Evolutionary conservation across 768 basidiomycete genomes (phyloP).

Genomic region (Cantharellus cinnabarinus): DNA sequence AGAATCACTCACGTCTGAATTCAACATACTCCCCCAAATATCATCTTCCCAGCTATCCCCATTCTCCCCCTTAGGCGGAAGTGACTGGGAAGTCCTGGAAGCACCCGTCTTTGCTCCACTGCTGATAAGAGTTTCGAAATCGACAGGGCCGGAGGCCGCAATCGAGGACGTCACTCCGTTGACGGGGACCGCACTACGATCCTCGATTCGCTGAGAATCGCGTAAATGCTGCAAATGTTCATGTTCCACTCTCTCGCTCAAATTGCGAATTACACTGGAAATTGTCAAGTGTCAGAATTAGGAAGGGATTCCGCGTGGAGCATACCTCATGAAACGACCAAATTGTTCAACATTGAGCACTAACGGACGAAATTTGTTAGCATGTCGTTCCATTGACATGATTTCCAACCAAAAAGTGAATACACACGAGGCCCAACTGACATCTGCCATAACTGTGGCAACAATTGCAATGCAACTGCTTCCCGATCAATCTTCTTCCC

Average conservation of each 20-base stretch:
- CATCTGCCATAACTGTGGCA: slow-evolving; percentile 93
- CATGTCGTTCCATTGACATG: neutral
- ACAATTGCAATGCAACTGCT: slow-evolving; percentile 70
- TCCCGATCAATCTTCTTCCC: slow-evolving; percentile 85
- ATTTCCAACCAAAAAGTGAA: neutral
- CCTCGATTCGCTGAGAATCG: slow-evolving; percentile 80
- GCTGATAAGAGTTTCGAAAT: slow-evolving; percentile 69
- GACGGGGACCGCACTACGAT: slow-evolving; percentile 34
- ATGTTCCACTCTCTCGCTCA: slow-evolving; percentile 65
- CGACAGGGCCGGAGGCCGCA: slow-evolving; percentile 31
- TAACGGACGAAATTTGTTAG: slow-evolving; percentile 2
- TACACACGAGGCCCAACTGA: slow-evolving; percentile 78
- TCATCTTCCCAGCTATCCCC: slow-evolving; percentile 55
- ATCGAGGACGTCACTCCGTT: slow-evolving; percentile 21
- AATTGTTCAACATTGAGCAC: slow-evolving; percentile 44
- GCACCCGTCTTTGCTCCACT: slow-evolving; percentile 11
- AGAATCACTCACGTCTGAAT: slow-evolving; percentile 17
- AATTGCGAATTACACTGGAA: slow-evolving; percentile 19
- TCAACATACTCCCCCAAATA: slow-evolving; percentile 64
- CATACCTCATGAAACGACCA: slow-evolving; percentile 61
- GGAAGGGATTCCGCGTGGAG: slow-evolving; percentile 16
- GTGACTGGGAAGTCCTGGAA: slow-evolving; percentile 2
- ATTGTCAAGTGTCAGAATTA: neutral
- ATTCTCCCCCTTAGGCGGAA: slow-evolving; percentile 21
- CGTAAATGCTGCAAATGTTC: slow-evolving; percentile 86